Evolutionary conservation across 192 early-diverging fungal genomes (phyloP).

Genomic region (Mortierella hygrophila): DNA sequence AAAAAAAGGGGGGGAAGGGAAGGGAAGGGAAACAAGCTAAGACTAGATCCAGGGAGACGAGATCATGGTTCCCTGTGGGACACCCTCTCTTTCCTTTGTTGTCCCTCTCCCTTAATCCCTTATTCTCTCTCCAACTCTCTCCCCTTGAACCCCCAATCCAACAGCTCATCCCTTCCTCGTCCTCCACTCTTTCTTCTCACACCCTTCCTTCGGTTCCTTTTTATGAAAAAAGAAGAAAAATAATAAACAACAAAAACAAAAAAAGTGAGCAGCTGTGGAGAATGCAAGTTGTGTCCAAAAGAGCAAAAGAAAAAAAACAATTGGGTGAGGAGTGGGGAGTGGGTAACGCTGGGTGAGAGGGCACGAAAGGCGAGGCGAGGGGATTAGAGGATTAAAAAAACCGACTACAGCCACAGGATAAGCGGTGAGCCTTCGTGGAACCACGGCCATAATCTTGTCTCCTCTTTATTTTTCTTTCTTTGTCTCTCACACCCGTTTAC

Average conservation of each 20-base stretch:
- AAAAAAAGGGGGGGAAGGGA: too few relatives aligned
- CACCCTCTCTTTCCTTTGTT: neutral
- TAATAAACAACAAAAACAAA: neutral
- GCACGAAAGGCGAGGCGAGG: too few relatives aligned
- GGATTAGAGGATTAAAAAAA: neutral
- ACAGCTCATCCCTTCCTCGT: neutral
- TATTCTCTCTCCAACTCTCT: neutral
- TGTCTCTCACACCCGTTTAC: neutral
- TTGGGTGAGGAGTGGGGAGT: too few relatives aligned
- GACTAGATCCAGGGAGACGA: neutral
- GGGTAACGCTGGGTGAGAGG: too few relatives aligned
- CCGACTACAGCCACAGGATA: neutral
- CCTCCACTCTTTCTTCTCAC: neutral
- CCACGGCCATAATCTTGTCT: neutral
- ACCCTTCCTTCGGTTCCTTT: neutral
- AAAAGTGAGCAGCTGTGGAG: constrained; percentile 3
- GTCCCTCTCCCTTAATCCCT: neutral
- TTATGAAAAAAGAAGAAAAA: neutral
- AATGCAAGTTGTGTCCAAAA: neutral
- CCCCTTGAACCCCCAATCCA: neutral
- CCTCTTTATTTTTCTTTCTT: neutral
- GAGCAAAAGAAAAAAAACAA: neutral
- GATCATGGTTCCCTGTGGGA: constrained; percentile 9
- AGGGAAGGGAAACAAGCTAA: too few relatives aligned
- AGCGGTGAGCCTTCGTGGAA: constrained; percentile 17